These are phyloP conservation scores for Pichia sp. DNA, from an alignment of 1,139 yeast genomes.

Conservation along the genomic window DNA sequence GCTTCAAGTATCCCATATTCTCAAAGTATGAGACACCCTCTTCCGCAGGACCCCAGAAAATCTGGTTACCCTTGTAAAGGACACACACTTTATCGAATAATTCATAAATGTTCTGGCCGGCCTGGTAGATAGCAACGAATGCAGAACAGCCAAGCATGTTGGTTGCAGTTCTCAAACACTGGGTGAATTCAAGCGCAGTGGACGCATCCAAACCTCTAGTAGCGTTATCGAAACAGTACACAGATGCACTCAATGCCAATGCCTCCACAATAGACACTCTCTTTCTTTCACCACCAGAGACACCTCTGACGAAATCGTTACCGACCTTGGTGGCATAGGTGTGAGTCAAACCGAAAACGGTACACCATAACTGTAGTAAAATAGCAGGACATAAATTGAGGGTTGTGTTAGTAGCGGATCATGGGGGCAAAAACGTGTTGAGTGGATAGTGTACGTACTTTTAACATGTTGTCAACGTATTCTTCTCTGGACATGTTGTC, in stretches of 20 bases:
- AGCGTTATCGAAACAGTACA: conserved; percentile 68
- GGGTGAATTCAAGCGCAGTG: conserved; percentile 36
- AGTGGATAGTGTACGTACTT: conserved; percentile 35
- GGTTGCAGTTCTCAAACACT: conserved; percentile 10
- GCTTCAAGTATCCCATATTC: conserved; percentile 64
- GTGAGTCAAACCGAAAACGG: conserved; percentile 11
- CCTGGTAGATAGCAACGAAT: conserved; percentile 73
- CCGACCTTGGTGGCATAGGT: conserved; percentile 30
- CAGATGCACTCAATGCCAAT: conserved; percentile 19
- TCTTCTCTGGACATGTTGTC: conserved; percentile 3
- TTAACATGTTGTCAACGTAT: conserved; percentile 24
- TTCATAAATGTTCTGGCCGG: conserved; percentile 71
- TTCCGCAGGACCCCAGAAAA: conserved; percentile 58
- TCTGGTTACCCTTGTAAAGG: conserved; percentile 70
- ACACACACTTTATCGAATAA: conserved; percentile 67
- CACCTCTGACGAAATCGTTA: conserved; percentile 64
- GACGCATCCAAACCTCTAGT: conserved; percentile 73
- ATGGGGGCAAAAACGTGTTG: conserved; percentile 37
- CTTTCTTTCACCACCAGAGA: conserved; percentile 77
- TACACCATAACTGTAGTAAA: conserved; percentile 39
- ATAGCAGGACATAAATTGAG: conserved; percentile 34
- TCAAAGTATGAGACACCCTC: conserved; percentile 53
- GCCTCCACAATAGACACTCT: conserved; percentile 37
- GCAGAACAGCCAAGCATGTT: conserved; percentile 51
- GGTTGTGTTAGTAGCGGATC: neutral